Evolutionary conservation across 1,284 basidiomycete genomes (phyloP).

Genomic region (Cryptococcus sp.): DNA sequence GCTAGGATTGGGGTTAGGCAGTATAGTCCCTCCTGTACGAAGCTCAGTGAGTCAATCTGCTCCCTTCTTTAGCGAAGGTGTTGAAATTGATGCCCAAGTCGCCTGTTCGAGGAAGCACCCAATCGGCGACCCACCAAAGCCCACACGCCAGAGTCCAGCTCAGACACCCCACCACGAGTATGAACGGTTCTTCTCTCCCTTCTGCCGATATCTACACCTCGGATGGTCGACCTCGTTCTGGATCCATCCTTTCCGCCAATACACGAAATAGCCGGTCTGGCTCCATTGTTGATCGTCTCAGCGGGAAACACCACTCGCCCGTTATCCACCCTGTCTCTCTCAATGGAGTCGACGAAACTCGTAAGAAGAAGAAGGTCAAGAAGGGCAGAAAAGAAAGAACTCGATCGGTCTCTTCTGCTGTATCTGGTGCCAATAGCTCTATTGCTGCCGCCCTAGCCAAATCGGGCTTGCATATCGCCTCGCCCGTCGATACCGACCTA

Average conservation of each 20-base stretch:
- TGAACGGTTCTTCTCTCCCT: too few species aligned
- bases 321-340: neutral
- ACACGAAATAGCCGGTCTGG: slow-evolving; percentile 13
- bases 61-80: neutral
- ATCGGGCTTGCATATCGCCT: slow-evolving; percentile 25
- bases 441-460: slow-evolving; percentile 38
- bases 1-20: slow-evolving; percentile 13
- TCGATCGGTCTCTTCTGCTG: slow-evolving; percentile 18
- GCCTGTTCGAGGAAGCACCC: too few species aligned
- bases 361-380: slow-evolving; percentile 11
- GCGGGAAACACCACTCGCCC: slow-evolving; percentile 7
- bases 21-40: neutral
- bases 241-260: slow-evolving; percentile 9
- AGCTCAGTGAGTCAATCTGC: neutral
- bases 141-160: too few species aligned
- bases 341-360: neutral
- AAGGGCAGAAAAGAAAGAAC: slow-evolving; percentile 21
- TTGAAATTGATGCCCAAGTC: neutral
- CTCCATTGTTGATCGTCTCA: slow-evolving; percentile 21
- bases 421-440: neutral
- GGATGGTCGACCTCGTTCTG: slow-evolving; percentile 8
- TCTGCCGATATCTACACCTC: neutral
- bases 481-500: neutral
- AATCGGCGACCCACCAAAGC: too few species aligned
- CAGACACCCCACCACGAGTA: neutral